Evolutionary conservation across 192 early-diverging fungal genomes (phyloP).

Genomic region (Backusella parvicylindrica): DNA sequence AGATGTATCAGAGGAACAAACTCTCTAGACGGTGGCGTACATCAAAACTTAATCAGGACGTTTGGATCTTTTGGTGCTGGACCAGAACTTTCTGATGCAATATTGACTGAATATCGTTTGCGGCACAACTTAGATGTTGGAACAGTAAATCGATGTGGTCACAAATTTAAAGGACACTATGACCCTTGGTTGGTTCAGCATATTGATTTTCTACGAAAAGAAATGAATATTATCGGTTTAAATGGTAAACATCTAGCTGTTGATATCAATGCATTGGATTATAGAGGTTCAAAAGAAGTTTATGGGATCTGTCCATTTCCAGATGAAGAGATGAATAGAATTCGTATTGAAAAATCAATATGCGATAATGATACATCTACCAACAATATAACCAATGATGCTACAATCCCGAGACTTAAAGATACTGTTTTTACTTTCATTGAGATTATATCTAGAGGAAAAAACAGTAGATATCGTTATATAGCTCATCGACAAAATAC

Average conservation of each 20-base stretch:
- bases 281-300: not conserved
- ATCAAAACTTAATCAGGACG: not conserved
- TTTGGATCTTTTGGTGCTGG: not conserved
- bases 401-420: too few species aligned
- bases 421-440: too few species aligned
- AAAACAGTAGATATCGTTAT: too few species aligned
- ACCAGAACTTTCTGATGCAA: not conserved
- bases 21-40: not conserved
- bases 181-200: not conserved
- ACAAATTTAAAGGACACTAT: not conserved
- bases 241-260: not conserved
- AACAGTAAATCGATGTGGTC: not conserved
- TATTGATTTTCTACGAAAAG: not conserved
- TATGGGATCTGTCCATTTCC: not conserved
- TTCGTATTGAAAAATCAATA: not conserved
- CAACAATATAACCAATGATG: too few species aligned
- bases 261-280: not conserved
- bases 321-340: not conserved
- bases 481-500: too few species aligned
- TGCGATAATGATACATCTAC: too few species aligned
- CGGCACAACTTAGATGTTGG: not conserved
- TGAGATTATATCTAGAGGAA: too few species aligned
- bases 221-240: not conserved
- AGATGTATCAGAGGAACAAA: not conserved
- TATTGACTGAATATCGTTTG: not conserved